phyloP scores from a whole-genome alignment of 2,329 filamentous ascomycete genomes.

The Coleophoma eucalyptorum region DNA sequence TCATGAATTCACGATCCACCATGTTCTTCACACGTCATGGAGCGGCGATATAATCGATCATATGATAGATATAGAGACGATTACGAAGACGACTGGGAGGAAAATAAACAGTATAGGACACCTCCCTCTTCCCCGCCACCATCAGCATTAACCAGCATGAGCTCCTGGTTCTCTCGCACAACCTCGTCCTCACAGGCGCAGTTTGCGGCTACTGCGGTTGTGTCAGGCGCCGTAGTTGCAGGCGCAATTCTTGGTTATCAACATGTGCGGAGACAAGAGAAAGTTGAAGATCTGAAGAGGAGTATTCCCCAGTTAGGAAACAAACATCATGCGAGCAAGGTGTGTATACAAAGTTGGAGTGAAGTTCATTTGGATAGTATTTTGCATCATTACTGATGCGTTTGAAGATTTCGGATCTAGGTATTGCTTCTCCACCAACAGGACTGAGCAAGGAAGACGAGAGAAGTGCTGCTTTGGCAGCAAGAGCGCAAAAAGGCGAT shows the following conservation, averaged over 20 bases:
- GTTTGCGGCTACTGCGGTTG: slow-evolving; percentile 66
- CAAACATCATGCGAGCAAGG: slow-evolving; percentile 32
- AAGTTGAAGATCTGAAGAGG: slow-evolving; percentile 52
- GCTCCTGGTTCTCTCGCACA: slow-evolving; percentile 22
- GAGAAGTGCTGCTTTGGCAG: slow-evolving; percentile 54
- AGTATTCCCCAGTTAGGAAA: slow-evolving; percentile 47
- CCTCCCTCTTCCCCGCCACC: background rate
- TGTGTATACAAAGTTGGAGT: slow-evolving; percentile 16
- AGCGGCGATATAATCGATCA: slow-evolving; percentile 5
- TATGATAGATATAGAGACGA: background rate
- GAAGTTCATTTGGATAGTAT: background rate
- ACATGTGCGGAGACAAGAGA: slow-evolving; percentile 49
- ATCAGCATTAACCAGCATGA: slow-evolving; percentile 12
- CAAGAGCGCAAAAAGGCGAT: slow-evolving; percentile 57
- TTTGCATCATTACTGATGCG: too few relatives aligned
- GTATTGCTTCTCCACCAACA: slow-evolving; percentile 26
- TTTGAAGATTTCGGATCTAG: slow-evolving; percentile 46
- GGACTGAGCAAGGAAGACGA: slow-evolving; percentile 55
- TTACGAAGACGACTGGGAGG: slow-evolving; percentile 2
- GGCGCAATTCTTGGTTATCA: slow-evolving; percentile 61
- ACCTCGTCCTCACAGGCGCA: slow-evolving; percentile 36
- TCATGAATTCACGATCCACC: background rate
- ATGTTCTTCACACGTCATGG: slow-evolving; percentile 2
- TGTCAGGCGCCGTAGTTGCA: slow-evolving; percentile 58
- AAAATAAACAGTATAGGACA: slow-evolving; percentile 3